Conservation (phyloP, 2,329 filamentous ascomycete genomes). For the Verticillium zaregamsianum region DNA sequence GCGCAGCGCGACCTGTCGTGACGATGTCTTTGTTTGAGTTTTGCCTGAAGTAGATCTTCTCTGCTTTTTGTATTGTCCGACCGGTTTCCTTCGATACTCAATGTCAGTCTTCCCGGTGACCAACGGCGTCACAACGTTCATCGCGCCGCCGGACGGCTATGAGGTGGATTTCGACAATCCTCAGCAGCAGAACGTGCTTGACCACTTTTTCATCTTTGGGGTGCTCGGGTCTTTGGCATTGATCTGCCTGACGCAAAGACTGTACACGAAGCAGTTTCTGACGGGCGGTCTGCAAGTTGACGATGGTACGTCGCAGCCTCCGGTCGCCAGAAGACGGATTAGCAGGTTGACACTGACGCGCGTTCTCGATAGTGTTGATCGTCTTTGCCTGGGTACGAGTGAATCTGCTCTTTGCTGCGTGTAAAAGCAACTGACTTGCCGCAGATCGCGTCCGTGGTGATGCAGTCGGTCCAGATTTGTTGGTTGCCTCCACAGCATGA, state of each 20-base stretch:
- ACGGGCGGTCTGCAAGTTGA: slow-evolving; percentile 12
- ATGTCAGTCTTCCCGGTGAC: slow-evolving; percentile 13
- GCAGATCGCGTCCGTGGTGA: slow-evolving; percentile 16
- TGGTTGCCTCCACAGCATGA: background rate
- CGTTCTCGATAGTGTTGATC: slow-evolving; percentile 16
- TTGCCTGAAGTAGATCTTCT: background rate
- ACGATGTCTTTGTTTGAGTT: background rate
- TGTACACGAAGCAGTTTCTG: slow-evolving; percentile 17
- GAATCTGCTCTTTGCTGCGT: slow-evolving; percentile 4
- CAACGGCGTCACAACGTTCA: slow-evolving; percentile 19
- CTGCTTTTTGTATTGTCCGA: background rate
- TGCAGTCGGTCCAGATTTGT: slow-evolving; percentile 19
- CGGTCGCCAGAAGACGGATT: background rate
- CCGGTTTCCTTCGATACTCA: background rate
- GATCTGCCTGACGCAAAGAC: slow-evolving; percentile 19
- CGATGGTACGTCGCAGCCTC: slow-evolving; percentile 7
- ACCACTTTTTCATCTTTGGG: slow-evolving; percentile 21
- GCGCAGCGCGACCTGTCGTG: background rate
- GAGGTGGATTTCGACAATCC: slow-evolving; percentile 28
- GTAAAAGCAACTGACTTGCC: background rate
- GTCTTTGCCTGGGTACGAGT: slow-evolving; percentile 18
- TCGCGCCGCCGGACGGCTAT: slow-evolving; percentile 23
- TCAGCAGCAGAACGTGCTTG: slow-evolving; percentile 15
- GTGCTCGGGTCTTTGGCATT: slow-evolving; percentile 19
- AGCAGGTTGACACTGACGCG: background rate